phyloP scores from a whole-genome alignment of 352 stramenopile genomes.

The Globisporangium mamillatum region DNA sequence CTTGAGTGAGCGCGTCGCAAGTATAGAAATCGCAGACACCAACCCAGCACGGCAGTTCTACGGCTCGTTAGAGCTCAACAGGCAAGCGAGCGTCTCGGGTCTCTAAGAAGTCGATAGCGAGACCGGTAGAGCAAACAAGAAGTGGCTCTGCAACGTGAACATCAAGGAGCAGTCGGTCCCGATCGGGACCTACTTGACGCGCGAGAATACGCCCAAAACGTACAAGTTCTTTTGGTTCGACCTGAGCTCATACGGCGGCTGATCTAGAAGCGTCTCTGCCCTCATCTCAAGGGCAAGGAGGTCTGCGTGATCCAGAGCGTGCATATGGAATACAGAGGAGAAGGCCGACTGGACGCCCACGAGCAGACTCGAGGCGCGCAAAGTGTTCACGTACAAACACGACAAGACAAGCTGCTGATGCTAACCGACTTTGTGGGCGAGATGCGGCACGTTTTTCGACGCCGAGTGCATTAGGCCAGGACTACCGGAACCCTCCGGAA shows the following conservation, averaged over 20 bases:
- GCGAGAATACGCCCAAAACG: conserved; percentile 32
- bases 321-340: not conserved
- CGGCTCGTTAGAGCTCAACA: conserved; percentile 31
- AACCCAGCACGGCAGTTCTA: conserved; percentile 16
- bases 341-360: conserved; percentile 36
- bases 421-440: conserved; percentile 66
- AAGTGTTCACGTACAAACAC: conserved; percentile 47
- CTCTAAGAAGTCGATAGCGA: conserved; percentile 29
- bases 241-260: conserved; percentile 46
- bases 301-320: conserved; percentile 42
- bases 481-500: conserved; percentile 22
- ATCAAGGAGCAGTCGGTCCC: conserved; percentile 37
- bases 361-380: conserved; percentile 50
- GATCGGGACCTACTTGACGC: conserved; percentile 33
- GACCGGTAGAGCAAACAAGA: not conserved
- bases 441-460: conserved; percentile 57
- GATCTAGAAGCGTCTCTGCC: conserved; percentile 66
- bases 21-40: not conserved
- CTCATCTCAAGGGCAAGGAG: conserved; percentile 61
- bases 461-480: conserved; percentile 38
- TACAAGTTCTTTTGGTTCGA: conserved; percentile 40
- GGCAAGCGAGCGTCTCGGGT: conserved; percentile 27
- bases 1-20: conserved; percentile 8
- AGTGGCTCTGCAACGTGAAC: conserved; percentile 56
- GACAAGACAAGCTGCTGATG: conserved; percentile 36